Conservation (phyloP, 305 asterid species). For the Petunia hybrid region DNA sequence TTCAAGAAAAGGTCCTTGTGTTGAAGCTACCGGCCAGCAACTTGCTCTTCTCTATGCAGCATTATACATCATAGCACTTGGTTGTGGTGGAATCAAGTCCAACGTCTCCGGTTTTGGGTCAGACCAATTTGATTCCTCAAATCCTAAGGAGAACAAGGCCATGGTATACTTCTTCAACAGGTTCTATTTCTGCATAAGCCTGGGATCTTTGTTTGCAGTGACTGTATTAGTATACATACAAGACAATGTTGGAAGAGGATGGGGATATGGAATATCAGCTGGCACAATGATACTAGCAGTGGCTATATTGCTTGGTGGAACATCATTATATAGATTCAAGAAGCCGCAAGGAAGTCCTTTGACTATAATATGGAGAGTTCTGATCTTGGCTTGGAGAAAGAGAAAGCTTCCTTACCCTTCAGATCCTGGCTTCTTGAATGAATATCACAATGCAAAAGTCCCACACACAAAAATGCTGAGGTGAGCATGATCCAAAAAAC, state of each 20-base stretch:
- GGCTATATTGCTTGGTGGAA: slow-evolving; percentile 58
- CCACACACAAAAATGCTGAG: slow-evolving; percentile 62
- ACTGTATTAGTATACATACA: slow-evolving; percentile 83
- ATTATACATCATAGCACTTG: slow-evolving; percentile 77
- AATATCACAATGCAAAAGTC: slow-evolving; percentile 55
- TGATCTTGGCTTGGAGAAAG: slow-evolving; percentile 64
- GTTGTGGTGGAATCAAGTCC: slow-evolving; percentile 89
- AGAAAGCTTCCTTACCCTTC: slow-evolving; percentile 58
- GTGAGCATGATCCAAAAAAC: slow-evolving; percentile 37
- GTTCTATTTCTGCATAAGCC: slow-evolving; percentile 83
- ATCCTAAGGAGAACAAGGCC: slow-evolving; percentile 71
- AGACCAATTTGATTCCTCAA: slow-evolving; percentile 71
- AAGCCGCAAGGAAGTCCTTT: slow-evolving; percentile 87
- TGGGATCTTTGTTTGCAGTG: slow-evolving; percentile 81
- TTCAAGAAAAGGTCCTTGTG: slow-evolving; percentile 51
- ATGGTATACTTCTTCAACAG: slow-evolving; percentile 83
- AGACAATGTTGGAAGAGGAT: slow-evolving; percentile 84
- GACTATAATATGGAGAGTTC: slow-evolving; percentile 73
- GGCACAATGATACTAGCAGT: slow-evolving; percentile 76
- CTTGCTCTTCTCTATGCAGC: slow-evolving; percentile 71
- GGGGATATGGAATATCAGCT: slow-evolving; percentile 86
- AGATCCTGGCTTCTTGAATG: slow-evolving; percentile 59
- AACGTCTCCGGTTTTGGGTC: slow-evolving; percentile 92
- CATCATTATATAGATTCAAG: slow-evolving; percentile 58
- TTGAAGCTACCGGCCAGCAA: slow-evolving; percentile 62